These are phyloP conservation scores for Alnus rubra DNA, from an alignment of 306 rosid genomes.

Conservation along the genomic window DNA sequence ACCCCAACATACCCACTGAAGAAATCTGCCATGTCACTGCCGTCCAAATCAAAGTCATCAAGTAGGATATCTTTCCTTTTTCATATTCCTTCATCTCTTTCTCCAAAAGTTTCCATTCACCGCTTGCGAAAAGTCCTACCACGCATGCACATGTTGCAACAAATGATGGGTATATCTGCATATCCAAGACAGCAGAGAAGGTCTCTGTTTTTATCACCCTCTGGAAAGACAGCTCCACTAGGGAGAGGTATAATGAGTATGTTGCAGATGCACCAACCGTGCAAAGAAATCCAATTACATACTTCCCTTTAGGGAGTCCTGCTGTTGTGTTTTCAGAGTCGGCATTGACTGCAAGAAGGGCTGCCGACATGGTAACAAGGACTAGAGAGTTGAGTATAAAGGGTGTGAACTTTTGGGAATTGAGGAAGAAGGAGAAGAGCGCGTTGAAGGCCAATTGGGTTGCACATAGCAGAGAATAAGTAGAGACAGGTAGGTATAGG, in stretches of 20 bases:
- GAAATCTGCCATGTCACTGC: slow-evolving; percentile 64
- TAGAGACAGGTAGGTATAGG: slow-evolving; percentile 57
- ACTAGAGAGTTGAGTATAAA: slow-evolving; percentile 53
- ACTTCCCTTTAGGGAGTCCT: slow-evolving; percentile 24
- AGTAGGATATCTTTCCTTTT: slow-evolving; percentile 52
- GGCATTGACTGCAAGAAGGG: slow-evolving; percentile 47
- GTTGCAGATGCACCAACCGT: slow-evolving; percentile 58
- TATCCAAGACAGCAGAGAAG: too few species aligned
- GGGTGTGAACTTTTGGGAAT: slow-evolving; percentile 59
- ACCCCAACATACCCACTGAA: slow-evolving; percentile 56
- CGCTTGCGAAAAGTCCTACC: slow-evolving; percentile 56
- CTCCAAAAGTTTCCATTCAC: too few species aligned
- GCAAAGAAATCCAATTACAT: slow-evolving; percentile 45
- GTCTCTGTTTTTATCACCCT: too few species aligned
- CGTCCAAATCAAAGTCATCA: slow-evolving; percentile 59
- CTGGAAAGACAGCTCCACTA: too few species aligned
- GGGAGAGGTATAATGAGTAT: too few species aligned
- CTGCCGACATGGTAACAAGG: slow-evolving; percentile 51
- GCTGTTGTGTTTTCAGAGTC: slow-evolving; percentile 37
- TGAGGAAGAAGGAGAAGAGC: slow-evolving; percentile 49
- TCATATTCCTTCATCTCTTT: slow-evolving; percentile 48
- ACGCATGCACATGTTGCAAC: too few species aligned
- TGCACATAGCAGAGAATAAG: slow-evolving; percentile 56
- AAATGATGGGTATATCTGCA: too few species aligned
- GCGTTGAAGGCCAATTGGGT: slow-evolving; percentile 68